These are phyloP conservation scores for Exophiala sp. DNA, from an alignment of 2,329 filamentous ascomycete genomes.

Conservation along the genomic window DNA sequence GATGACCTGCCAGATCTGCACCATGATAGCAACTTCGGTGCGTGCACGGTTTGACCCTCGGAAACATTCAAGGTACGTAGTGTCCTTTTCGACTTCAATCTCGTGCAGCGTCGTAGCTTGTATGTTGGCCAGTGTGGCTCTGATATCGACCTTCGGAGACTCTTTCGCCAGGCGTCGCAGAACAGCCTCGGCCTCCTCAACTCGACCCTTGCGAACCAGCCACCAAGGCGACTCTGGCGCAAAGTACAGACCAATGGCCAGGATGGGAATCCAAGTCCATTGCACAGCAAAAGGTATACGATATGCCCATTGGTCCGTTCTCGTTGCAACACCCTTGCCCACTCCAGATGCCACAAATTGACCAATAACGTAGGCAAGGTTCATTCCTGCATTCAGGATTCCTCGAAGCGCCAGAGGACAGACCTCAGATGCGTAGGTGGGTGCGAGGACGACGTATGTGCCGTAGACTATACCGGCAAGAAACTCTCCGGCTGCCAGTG, in stretches of 20 bases:
- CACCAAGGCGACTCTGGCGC: slow-evolving; percentile 40
- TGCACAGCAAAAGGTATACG: slow-evolving; percentile 40
- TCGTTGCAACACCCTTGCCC: slow-evolving; percentile 32
- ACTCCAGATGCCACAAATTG: slow-evolving; percentile 32
- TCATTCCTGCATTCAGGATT: slow-evolving; percentile 36
- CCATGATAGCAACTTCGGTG: slow-evolving; percentile 68
- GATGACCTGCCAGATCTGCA: slow-evolving; percentile 60
- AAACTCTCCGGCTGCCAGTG: slow-evolving; percentile 34
- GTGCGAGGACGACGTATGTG: slow-evolving; percentile 43
- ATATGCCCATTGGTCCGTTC: slow-evolving; percentile 36
- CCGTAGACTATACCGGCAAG: slow-evolving; percentile 41
- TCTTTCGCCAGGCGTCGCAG: slow-evolving; percentile 41
- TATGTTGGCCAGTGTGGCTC: slow-evolving; percentile 36
- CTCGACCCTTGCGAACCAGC: slow-evolving; percentile 35
- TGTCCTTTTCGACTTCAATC: slow-evolving; percentile 40
- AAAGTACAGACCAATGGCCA: slow-evolving; percentile 42
- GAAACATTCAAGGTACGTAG: slow-evolving; percentile 77
- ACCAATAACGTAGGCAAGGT: slow-evolving; percentile 39
- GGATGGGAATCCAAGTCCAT: slow-evolving; percentile 50
- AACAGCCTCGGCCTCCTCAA: slow-evolving; percentile 39
- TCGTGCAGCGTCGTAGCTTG: slow-evolving; percentile 43
- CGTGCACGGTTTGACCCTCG: slow-evolving; percentile 73
- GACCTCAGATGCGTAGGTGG: slow-evolving; percentile 33
- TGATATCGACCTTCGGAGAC: slow-evolving; percentile 31
- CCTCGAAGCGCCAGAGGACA: slow-evolving; percentile 27